These are phyloP conservation scores for Fraxinus albicans DNA, from an alignment of 305 asterid genomes.

Conservation along the genomic window DNA sequence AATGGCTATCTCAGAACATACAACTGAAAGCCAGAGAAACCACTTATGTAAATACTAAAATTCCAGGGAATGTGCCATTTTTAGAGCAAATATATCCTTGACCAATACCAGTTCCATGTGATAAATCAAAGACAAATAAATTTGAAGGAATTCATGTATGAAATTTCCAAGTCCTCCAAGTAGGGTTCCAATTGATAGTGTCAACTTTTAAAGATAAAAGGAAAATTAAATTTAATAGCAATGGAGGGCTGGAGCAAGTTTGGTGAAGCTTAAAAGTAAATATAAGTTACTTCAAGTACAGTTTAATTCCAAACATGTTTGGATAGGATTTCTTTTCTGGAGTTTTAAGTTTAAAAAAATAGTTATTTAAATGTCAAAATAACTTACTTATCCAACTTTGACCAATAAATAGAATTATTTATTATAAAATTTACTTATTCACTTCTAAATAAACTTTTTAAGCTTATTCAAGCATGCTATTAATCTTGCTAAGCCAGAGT, in stretches of 20 bases:
- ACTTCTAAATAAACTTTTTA: background rate
- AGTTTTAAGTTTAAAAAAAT: background rate
- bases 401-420: background rate
- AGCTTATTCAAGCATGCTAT: background rate
- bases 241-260: background rate
- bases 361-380: background rate
- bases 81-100: background rate
- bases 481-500: background rate
- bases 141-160: background rate
- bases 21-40: background rate
- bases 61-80: background rate
- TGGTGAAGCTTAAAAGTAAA: background rate
- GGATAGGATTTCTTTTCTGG: background rate
- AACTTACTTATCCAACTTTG: background rate
- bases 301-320: background rate
- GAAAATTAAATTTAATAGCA: background rate
- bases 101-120: background rate
- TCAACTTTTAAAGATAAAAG: background rate
- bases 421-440: background rate
- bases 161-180: slow-evolving; percentile 2
- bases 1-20: background rate
- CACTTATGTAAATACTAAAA: background rate
- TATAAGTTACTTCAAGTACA: background rate
- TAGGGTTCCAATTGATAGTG: background rate
- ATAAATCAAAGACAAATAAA: background rate